Conservation (phyloP, 2,329 filamentous ascomycete genomes). For the Paraphaeosphaeria sporulosa region DNA sequence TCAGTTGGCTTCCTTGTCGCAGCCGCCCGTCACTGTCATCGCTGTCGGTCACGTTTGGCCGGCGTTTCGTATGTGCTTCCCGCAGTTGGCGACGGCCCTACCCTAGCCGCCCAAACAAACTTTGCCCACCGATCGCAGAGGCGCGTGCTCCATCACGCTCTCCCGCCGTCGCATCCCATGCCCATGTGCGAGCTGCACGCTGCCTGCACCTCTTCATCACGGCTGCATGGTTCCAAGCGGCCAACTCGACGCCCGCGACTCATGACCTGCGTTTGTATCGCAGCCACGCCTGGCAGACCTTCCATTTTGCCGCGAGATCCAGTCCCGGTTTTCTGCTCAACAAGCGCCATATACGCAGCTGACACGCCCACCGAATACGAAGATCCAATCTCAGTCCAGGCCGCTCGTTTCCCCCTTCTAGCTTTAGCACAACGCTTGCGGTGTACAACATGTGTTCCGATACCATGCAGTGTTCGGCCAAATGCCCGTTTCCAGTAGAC, state of each 20-base stretch:
- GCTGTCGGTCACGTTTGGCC: not conserved
- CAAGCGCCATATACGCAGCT: slow-evolving; percentile 1
- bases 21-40: not conserved
- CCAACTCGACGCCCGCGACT: slow-evolving; percentile 5
- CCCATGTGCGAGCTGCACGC: slow-evolving; percentile 9
- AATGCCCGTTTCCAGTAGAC: slow-evolving; percentile 3
- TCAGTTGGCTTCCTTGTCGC: not conserved
- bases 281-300: not conserved
- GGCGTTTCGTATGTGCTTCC: not conserved
- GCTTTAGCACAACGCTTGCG: not conserved
- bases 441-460: not conserved
- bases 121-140: not conserved
- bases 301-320: not conserved
- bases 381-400: not conserved
- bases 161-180: not conserved
- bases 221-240: not conserved
- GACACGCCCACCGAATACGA: slow-evolving; percentile 1
- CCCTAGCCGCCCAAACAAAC: not conserved
- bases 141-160: slow-evolving; percentile 4
- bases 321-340: not conserved
- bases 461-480: not conserved
- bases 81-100: not conserved
- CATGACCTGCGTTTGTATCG: slow-evolving; percentile 4
- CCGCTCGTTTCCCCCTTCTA: not conserved
- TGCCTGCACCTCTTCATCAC: slow-evolving; percentile 7